Evolutionary conservation across 179 eudicot genomes (phyloP), one percentile per base, ranked within the genome.

Genomic region (Vitellaria paradoxa): DNA sequence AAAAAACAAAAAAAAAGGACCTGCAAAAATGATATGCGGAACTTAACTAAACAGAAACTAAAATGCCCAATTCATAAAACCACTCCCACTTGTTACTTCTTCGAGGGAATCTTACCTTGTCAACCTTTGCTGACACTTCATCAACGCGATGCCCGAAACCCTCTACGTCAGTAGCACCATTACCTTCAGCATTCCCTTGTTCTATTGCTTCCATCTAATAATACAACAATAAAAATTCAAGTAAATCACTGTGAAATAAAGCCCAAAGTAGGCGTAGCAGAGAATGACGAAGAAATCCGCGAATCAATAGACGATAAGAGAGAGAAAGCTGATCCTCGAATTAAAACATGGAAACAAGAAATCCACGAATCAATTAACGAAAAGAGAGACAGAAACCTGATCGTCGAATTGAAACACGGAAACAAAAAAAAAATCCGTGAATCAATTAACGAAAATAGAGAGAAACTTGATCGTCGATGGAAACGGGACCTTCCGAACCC

Each of bases 51-150:
- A 46, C 12, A 50, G 12, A 50, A 5, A 57, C n/a, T 9, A 24
- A 18, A 7, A 52, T 24, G 57, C 5, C 21, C 7, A 13, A 8
- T 9, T 15, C 8, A 17, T 53, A 70, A 55, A 72, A 37, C 53
- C 21, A 50, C 46, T 21, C n/a, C 13, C 18, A 66, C 4, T 65
- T 52, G 1, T 6, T 24, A 62, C 14, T 53, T 40, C 63, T n/a
- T 68, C 30, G 11, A 1, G 3, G 23, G 20, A 40, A 76, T 66
- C 55, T 53, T 59, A 86, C 88, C 86, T 73, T 73, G 57, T 78
- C 83, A 76, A 86, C 88, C 75, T 59, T 76, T 15, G 63, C 10
- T 49, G 53, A 73, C 30, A 86, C 73, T 56, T 78, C 81, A 82
- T 83, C 84, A 24, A 86, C 88, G 47, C 65, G 40, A 49, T 78